Base-by-base conservation (phyloP, 805 yeast species). In the Wickerhamomyces sydowiorum region DNA sequence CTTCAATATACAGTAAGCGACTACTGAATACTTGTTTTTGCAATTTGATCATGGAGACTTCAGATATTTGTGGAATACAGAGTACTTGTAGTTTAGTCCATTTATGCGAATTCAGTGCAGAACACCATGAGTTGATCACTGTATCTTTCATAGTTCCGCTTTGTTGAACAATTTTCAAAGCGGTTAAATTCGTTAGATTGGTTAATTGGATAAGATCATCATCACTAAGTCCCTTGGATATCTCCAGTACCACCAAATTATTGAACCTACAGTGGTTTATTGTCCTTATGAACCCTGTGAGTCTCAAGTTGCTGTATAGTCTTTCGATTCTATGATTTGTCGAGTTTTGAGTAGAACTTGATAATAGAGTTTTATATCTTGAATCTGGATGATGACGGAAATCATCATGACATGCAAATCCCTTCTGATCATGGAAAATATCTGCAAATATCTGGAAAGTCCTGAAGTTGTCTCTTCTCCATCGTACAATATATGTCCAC, bases 291-390 rank as follows among this genome's bases (percentile, higher is more conserved):
- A 54, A 39, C 7, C 40, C 39, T 3, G 50, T 38, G 12, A 50
- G 29, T 7, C 44, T 36, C 13, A 59, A 32, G 44, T 65, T 64
- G 4, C 50, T 43, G 32, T 53, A 61, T 2, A 65, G 43, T 6
- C 67, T 55, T 44, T 66, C 70, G n/a, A 65, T 49, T 24, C 71
- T 43, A 43, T 65, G 69, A 28, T 53, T 54, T 15, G 41, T 38
- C 0, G 50, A 21, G 1, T 44, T 41, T n/a, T 64, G 56, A 1
- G 51, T 36, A 9, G 47, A 39, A 21, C 54, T 57, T 23, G 54
- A 46, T 15, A 45, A 19, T 6, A 46, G 32, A 12, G 42, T 42
- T 9, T 37, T 39, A 14, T 42, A 45, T 40, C 51, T 46, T 8
- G 49, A 18, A 4, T 39, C 22, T 3, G 60, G 51, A 7, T 46